Conservation (phyloP, 202 grass and related monocot genomes). For the Elaeis oleifera region DNA sequence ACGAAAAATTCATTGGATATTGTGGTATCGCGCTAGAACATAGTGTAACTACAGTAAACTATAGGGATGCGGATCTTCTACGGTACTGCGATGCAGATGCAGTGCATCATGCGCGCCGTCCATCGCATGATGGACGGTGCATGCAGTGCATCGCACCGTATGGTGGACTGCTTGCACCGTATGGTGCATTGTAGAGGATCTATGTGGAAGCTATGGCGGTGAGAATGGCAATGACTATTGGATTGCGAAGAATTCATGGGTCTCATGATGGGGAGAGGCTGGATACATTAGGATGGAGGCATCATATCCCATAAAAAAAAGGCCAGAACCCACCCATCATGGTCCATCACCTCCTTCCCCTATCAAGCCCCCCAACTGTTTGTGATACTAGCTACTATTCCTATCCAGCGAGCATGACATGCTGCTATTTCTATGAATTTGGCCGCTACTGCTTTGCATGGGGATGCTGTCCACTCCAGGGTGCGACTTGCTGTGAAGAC, state of each 20-base stretch:
- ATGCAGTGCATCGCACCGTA: no score
- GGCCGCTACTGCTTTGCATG: constrained; percentile 26
- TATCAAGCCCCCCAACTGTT: constrained; percentile 9
- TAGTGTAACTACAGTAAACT: constrained; percentile 22
- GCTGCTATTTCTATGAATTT: constrained; percentile 29
- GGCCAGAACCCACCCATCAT: constrained; percentile 16
- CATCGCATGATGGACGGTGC: no score
- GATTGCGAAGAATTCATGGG: constrained; percentile 45
- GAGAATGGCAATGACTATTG: constrained; percentile 21
- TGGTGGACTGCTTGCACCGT: no score
- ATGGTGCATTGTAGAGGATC: no score
- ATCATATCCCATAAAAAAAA: constrained; percentile 27
- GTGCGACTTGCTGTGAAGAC: constrained; percentile 18
- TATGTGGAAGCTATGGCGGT: constrained; percentile 5
- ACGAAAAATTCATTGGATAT: constrained; percentile 24
- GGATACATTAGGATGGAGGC: constrained; percentile 30
- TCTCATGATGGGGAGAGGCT: constrained; percentile 18
- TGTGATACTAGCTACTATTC: constrained; percentile 26
- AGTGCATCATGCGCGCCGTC: no score
- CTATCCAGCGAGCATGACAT: constrained; percentile 23
- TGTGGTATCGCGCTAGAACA: constrained; percentile 30
- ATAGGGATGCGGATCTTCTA: not conserved
- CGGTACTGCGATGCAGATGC: no score
- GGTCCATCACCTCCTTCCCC: constrained; percentile 21
- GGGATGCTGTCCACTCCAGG: constrained; percentile 35